Base-by-base conservation (phyloP, 257 asterid genomes). In the Perilla frutescens region DNA sequence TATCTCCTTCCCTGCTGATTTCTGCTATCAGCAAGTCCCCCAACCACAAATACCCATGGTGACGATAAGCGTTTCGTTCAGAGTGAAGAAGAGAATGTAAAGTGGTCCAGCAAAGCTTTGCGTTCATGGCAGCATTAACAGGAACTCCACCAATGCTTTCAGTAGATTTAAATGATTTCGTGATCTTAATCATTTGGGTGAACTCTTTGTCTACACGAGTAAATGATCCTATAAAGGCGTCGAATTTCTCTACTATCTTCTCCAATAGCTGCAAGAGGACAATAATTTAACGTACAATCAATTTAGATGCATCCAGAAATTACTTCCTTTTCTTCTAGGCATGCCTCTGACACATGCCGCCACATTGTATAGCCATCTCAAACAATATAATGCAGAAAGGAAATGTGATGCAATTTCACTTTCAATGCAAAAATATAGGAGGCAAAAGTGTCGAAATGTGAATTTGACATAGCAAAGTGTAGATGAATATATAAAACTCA, bases 31-130 rank as follows among this genome's bases (percentile, higher is more conserved):
- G 92, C 87, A 95, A 78, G 81, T 95, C 96, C 59, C 97, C 98
- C 85, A 95, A 81, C 99, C 99, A 95, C 79, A 95, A 83, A 77
- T 92, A 87, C 39, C 99, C 98, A 82, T 95, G 89, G 83, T 90
- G 99, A 26, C 98, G 97, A 81, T 89, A 86, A 71, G 84, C 84
- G 40, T 61, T 60, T 72, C 96, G 82, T 76, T 90, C 94, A 67
- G 99, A 95, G 83, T 92, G 99, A 72, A 95, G 96, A 82, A 95
- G 96, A 82, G 99, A 95, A 83, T 95, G 99, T 72, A 95, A 87
- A 71, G 92, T 95, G 77, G 97, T 87, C 98, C 98, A 92, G 45
- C 87, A 84, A 59, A 86, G 88, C 81, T 90, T 89, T 62, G 88
- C 86, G 49, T 88, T 85, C 88, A 82, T 81, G 54, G 89, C 80